Percentiles rank a stretch among this genome's conserved stretches.
phyloP scores from a whole-genome alignment of 2,329 filamentous ascomycete species.

The Calonectria naviculata region DNA sequence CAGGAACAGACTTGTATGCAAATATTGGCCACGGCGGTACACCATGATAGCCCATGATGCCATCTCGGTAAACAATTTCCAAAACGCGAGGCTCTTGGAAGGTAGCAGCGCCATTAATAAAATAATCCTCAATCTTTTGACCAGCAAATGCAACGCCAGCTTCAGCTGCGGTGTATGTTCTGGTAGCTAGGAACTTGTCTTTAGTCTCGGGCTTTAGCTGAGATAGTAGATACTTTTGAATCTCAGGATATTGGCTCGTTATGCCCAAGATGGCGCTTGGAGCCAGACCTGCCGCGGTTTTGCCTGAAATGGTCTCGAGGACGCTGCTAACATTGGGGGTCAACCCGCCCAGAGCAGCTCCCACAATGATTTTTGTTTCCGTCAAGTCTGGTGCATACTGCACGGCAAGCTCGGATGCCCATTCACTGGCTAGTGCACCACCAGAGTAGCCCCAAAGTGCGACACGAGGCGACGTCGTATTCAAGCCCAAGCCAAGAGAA shows the following conservation, averaged over 20 bases:
- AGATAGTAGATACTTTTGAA: slow-evolving; percentile 24
- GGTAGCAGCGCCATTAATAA: slow-evolving; percentile 20
- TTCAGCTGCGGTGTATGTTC: slow-evolving; percentile 8
- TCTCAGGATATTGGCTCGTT: slow-evolving; percentile 33
- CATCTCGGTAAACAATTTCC: slow-evolving; percentile 29
- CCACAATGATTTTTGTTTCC: slow-evolving; percentile 48
- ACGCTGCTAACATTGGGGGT: slow-evolving; percentile 52
- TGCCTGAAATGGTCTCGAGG: slow-evolving; percentile 46
- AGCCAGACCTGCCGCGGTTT: slow-evolving; percentile 28
- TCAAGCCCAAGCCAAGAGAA: slow-evolving; percentile 45
- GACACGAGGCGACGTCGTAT: slow-evolving; percentile 36
- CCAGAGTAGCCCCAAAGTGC: slow-evolving; percentile 68
- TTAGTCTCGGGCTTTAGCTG: slow-evolving; percentile 31
- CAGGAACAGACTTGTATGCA: slow-evolving; percentile 29
- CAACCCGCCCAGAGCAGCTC: slow-evolving; percentile 60
- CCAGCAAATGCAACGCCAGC: slow-evolving; percentile 22
- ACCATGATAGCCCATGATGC: slow-evolving; percentile 39
- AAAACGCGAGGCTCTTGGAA: slow-evolving; percentile 14
- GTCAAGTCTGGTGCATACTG: slow-evolving; percentile 63
- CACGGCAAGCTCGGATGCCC: slow-evolving; percentile 62
- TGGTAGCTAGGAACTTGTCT: slow-evolving; percentile 33
- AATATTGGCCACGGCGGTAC: slow-evolving; percentile 36
- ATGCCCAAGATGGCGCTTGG: slow-evolving; percentile 34
- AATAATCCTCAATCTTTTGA: slow-evolving; percentile 29
- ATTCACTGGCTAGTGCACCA: slow-evolving; percentile 62